phyloP scores from a whole-genome alignment of 306 rosid species.

The Prunus mira region DNA sequence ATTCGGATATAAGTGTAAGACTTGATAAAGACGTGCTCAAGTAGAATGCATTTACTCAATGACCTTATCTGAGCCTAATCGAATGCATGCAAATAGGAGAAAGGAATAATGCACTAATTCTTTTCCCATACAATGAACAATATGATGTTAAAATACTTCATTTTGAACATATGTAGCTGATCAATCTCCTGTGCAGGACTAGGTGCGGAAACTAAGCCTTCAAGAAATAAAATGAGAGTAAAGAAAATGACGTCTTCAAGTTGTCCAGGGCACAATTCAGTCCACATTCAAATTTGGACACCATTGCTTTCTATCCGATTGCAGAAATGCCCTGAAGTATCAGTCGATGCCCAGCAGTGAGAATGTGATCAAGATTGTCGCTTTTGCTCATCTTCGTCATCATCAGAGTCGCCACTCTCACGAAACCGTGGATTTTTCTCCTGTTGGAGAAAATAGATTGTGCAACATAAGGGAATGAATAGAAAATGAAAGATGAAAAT shows the following conservation, averaged over 20 bases:
- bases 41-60: background rate
- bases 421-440: constrained; percentile 98
- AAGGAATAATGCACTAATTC: background rate
- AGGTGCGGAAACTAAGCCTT: background rate
- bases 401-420: constrained; percentile 96
- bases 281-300: background rate
- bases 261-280: background rate
- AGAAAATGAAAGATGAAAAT: background rate
- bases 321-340: background rate
- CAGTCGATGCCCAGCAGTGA: background rate
- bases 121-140: too few relatives aligned
- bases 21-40: background rate
- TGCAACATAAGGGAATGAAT: background rate
- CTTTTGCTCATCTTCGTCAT: constrained; percentile 81
- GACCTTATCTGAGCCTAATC: background rate
- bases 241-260: constrained; percentile 5
- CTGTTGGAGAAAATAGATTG: constrained; percentile 42
- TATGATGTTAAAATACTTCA: background rate
- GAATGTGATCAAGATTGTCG: constrained; percentile 30
- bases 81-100: background rate
- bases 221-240: background rate
- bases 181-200: background rate
- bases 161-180: background rate
- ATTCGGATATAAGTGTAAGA: background rate
- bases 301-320: background rate